Evolutionary conservation across 192 early-diverging fungal species (phyloP), one percentile per base, ranked within the genome.

Genomic region (Backusella luteola): DNA sequence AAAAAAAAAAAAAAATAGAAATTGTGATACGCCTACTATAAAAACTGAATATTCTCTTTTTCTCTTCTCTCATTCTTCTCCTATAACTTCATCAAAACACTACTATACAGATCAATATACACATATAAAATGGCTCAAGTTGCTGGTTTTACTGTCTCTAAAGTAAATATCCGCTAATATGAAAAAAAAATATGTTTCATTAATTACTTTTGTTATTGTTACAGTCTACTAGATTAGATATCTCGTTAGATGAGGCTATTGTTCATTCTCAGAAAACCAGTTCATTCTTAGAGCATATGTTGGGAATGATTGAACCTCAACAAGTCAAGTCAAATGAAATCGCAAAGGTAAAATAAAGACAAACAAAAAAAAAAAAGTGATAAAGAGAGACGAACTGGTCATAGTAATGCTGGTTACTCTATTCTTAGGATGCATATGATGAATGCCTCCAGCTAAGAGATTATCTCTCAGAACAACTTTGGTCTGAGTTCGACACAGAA

Each of bases 391-490:
- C 2, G 21, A 26, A 11, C 7, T 17, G 53, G 52, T 21, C n/a
- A 5, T 59, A 59, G 19, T 67, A 34, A 34, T 0, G 7, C 19
- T 35, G 8, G 39, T 17, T 15, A 5, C 15, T 29, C 1, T 38
- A 17, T 63, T 29, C 8, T 66, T 44, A 75, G 74, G 74, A 75
- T 21, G 66, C 74, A 23, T 75, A 75, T 46, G 36, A 44, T 29
- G 66, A 75, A 75, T 75, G 74, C 19, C 14, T 66, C 9, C 35
- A 75, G 29, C 14, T 75, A 49, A 75, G 41, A 21, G 74, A 75
- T 1, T 67, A 67, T 39, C 74, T 75, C n/a, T 66, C 74, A 32
- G 74, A 75, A 49, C 74, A 75, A 5, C 66, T 75, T 15, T 75
- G 74, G 74, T 67, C 63, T 34, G 38, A 66, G 11, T 67, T 66